Base-by-base conservation (phyloP, 495 filamentous ascomycete genomes). In the Apodospora peruviana region DNA sequence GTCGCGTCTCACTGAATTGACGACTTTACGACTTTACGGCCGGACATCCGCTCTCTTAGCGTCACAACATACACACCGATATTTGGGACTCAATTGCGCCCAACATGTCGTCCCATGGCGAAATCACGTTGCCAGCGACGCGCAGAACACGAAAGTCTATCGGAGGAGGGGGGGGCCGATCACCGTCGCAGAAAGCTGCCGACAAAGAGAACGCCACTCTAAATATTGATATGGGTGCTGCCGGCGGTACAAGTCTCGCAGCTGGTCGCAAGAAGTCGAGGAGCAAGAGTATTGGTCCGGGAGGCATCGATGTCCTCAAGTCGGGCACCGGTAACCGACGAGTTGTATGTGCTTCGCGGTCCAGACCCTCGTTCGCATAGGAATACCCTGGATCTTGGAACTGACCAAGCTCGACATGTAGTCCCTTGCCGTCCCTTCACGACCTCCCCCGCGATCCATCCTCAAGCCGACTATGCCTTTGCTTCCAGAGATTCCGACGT, bases 241-340 rank as follows among this genome's bases (percentile, higher is more conserved):
- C 60, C 51, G 54, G 59, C 62, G 52, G 64, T 52, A 52, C 65
- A 52, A 52, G 14, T 32, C 7, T 68, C 65, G 46, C 74, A 60
- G 56, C 64, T 60, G 50, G 66, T 8, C 74, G 73, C 41, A 88
- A 85, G 67, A 95, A 94, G 68, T 87, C 83, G 27, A 81, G 93
- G 43, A 96, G 93, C 65, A 96, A 96, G 68, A 96, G 90, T 63
- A 80, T 98, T 51, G 93, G 93, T 2, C 91, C 91, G 19, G 93
- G 90, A 18, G 88, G 91, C 43, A 68, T 96, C 25, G 90, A 90
- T 71, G 82, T 81, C 44, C 74, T 95, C 36, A 88, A 89, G 63
- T 76, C 84, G 51, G 82, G 80, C 18, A 80, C 75, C 59, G 91
- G 88, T 11, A 96, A 96, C 65, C 73, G 87, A 50, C 81, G 86